These are phyloP conservation scores for Forsythia viridissima DNA, from an alignment of 257 asterid species.

Conservation along the genomic window DNA sequence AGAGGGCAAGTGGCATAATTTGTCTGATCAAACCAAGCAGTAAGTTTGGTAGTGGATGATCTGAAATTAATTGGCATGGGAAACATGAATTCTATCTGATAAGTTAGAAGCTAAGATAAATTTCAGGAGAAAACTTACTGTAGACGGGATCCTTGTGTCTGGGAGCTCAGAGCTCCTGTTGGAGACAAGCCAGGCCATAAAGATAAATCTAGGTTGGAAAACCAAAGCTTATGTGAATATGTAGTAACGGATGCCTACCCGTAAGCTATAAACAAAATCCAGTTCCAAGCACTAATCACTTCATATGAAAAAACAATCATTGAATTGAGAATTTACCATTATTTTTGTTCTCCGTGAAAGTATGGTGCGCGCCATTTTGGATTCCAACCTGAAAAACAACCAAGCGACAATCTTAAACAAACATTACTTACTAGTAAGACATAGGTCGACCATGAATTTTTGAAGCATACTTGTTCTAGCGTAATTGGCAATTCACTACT, in stretches of 20 bases:
- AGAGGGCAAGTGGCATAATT: conserved; percentile 33
- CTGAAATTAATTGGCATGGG: conserved; percentile 28
- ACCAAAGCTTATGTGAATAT: conserved; percentile 1
- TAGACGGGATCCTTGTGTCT: conserved; percentile 31
- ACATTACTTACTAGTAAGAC: not conserved
- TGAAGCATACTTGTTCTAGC: conserved; percentile 28
- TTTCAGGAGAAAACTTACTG: conserved; percentile 31
- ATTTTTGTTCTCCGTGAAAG: conserved; percentile 29
- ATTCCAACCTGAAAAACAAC: conserved; percentile 26
- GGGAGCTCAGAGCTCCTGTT: conserved; percentile 30
- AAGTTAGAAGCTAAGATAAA: not conserved
- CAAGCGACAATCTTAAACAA: not conserved
- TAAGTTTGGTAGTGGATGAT: conserved; percentile 37
- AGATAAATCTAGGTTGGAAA: conserved; percentile 42
- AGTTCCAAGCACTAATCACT: conserved; percentile 3
- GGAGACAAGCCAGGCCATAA: conserved; percentile 36
- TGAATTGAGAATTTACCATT: conserved; percentile 33
- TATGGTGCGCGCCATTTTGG: conserved; percentile 21
- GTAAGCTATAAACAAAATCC: not conserved
- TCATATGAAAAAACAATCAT: conserved; percentile 6
- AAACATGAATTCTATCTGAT: conserved; percentile 6
- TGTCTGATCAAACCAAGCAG: conserved; percentile 40
- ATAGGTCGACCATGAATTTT: not conserved
- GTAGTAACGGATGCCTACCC: not conserved
- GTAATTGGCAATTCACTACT: conserved; percentile 24